Evolutionary conservation across 2,329 filamentous ascomycete species (phyloP), one percentile per base, ranked within the genome.

Genomic region (Pseudogymnoascus sp.): DNA sequence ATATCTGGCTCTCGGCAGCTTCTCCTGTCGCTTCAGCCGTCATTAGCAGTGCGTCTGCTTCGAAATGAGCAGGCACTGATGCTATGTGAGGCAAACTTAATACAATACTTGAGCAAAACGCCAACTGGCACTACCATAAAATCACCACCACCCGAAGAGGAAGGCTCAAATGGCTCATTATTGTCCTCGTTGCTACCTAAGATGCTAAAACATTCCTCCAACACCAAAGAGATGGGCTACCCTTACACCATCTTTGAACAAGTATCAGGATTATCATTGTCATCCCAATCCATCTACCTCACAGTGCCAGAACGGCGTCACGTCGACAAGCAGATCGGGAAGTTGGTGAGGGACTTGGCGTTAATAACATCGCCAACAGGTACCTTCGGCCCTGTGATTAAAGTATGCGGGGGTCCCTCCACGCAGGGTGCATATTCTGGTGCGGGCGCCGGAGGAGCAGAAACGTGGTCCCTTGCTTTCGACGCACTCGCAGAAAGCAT

Each of bases 381-480:
- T 5, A 68, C 57, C n/a, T 74, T 74, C 62, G 73, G 73, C 16
- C 66, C 69, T n/a, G 69, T 69, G 11, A 67, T 54, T 23, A 65
- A 65, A 34, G 70, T 73, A 2, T 68, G 73, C 13, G 64, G 67
- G 19, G 67, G 69, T 65, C 63, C 66, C 1, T 69, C 66, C 37
- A 63, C 48, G 16, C 48, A 57, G 25, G 43, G 60, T 14, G 28
- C 64, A 8, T 25, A 64, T 16, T 61, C 65, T 1, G 28, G 62
- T 16, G 51, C 60, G 6, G 43, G 64, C 25, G 39, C 60, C 7
- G 37, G 70, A 62, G 76, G 75, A 43, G 73, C 72, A 2, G 71
- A 72, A 5, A 79, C 78, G 1, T 88, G 85, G 86, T 78, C 78
- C 1, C 75, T 79, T 34, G 83, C 84, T 0, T 88, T 88, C 63